Evolutionary conservation across 2,329 filamentous ascomycete genomes (phyloP), one percentile per base, ranked within the genome.

Genomic region (Xenoacremonium recifei): DNA sequence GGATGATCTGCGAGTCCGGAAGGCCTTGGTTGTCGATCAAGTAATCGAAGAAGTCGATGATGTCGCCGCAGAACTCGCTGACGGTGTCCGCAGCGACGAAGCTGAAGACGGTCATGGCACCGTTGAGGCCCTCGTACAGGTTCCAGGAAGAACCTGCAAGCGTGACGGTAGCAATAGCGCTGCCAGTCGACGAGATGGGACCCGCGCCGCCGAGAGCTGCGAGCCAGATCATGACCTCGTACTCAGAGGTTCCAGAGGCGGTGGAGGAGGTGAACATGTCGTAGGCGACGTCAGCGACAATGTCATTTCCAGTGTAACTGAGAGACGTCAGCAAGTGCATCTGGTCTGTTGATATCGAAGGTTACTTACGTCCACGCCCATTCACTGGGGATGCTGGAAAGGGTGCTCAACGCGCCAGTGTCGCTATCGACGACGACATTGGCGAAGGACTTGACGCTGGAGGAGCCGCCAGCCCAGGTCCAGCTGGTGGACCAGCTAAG

Each of bases 221-320:
- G 2, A 57, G 51, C 53, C 50, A 57, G 51, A 58, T 52, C 50
- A 57, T 55, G 39, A 58, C 48, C 37, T 57, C 51, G 40, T 79
- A 80, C 53, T 79, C 66, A 16, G 70, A 56, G 37, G 67, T 70
- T 21, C 57, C 60, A 6, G 71, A 64, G n/a, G 67, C 66, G 27
- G 70, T 67, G 18, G 61, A 60, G 11, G 65, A 64, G 29, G 76
- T 76, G 66, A 82, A 83, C 37, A 82, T 60, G 54, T 82, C 77
- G 58, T 80, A 82, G 17, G 77, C 67, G 11, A 83, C 78, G 53
- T 82, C 69, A 33, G 76, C 75, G 30, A 79, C 64, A 36, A 81
- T 53, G 43, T 59, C 55, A 35, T 62, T 63, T 48, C 74, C 75
- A 4, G 65, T 68, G 61, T 80, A 79, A 39, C 49, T 54, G 16